Percentiles rank a stretch among this genome's conserved stretches.
These are phyloP conservation scores for Hanseniaspora singularis DNA, from an alignment of 805 yeast species.

Conservation along the genomic window DNA sequence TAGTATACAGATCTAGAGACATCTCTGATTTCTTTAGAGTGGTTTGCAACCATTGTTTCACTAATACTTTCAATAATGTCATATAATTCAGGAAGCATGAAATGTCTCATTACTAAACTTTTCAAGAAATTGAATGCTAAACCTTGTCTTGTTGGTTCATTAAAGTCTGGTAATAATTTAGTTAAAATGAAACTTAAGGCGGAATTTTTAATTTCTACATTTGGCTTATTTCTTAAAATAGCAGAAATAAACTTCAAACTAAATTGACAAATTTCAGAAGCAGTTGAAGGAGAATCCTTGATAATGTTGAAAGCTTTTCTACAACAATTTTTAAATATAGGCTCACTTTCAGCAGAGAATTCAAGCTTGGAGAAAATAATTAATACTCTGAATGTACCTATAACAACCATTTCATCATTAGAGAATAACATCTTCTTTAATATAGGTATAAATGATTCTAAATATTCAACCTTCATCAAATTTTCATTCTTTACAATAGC, in stretches of 20 bases:
- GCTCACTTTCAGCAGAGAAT: constrained; percentile 38
- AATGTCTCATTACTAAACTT: constrained; percentile 60
- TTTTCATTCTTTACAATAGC: constrained; percentile 53
- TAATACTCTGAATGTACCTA: constrained; percentile 54
- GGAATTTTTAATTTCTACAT: constrained; percentile 51
- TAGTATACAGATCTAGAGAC: constrained; percentile 72
- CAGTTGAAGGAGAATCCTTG: constrained; percentile 65
- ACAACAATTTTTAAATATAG: constrained; percentile 46
- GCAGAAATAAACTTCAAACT: constrained; percentile 63
- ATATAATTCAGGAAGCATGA: constrained; percentile 76
- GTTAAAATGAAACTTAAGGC: constrained; percentile 64
- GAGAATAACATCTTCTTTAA: constrained; percentile 49
- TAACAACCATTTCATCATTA: constrained; percentile 65
- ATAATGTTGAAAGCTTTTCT: constrained; percentile 50
- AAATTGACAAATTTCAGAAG: constrained; percentile 67
- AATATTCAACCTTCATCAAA: constrained; percentile 46
- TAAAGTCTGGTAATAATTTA: constrained; percentile 71
- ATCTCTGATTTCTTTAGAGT: constrained; percentile 67
- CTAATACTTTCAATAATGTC: constrained; percentile 75
- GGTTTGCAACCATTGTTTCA: constrained; percentile 80
- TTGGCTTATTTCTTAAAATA: constrained; percentile 52
- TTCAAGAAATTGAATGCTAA: constrained; percentile 74
- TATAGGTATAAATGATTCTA: constrained; percentile 65
- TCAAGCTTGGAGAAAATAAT: constrained; percentile 49
- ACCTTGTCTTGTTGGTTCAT: constrained; percentile 81